Base-by-base conservation (phyloP, 495 filamentous ascomycete species). In the Acidiella bohemica region DNA sequence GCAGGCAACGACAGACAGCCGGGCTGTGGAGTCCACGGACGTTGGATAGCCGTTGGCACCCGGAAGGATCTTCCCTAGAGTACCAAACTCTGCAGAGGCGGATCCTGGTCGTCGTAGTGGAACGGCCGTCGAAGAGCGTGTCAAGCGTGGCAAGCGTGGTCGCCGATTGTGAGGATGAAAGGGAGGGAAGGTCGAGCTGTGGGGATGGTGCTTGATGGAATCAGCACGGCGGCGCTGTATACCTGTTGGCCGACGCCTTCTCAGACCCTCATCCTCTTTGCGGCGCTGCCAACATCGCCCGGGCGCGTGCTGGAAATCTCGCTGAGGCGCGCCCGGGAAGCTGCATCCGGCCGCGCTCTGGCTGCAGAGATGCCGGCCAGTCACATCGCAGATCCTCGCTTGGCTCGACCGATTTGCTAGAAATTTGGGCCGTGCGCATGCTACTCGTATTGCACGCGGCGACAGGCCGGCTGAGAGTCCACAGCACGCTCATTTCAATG, bases 381-480 rank as follows among this genome's bases (percentile, higher is more conserved):
- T 50, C 35, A 50, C 30, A 33, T n/a, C 4, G 23, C n/a, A 23
- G n/a, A 42, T 31, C 26, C 25, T 23, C 25, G 31, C 21, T 3
- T 31, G 27, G 12, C 13, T 23, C n/a, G 5, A 8, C 6, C 27
- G 30, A 50, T 50, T 50, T 26, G 45, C 26, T 20, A 34, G 14
- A 17, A 4, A 25, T 8, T 31, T 23, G 32, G 4, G 32, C 13
- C 34, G 19, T 11, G 33, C 36, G 36, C 39, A 27, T 21, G 23
- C n/a, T 7, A 13, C 24, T 7, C 26, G 19, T 21, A 23, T 23
- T n/a, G 21, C 14, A 19, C 18, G 24, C 24, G 11, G 26, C 10
- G 24, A 6, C 14, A 12, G 36, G 13, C 2, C 5, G 23, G 26
- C 12, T 6, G 23, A 13, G 23, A 22, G 34, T 23, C 13, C 22